A percentile compares a stretch with the other conserved stretches of the same genome.
phyloP scores from a whole-genome alignment of 1,284 basidiomycete genomes.

The Melampsora americana region DNA sequence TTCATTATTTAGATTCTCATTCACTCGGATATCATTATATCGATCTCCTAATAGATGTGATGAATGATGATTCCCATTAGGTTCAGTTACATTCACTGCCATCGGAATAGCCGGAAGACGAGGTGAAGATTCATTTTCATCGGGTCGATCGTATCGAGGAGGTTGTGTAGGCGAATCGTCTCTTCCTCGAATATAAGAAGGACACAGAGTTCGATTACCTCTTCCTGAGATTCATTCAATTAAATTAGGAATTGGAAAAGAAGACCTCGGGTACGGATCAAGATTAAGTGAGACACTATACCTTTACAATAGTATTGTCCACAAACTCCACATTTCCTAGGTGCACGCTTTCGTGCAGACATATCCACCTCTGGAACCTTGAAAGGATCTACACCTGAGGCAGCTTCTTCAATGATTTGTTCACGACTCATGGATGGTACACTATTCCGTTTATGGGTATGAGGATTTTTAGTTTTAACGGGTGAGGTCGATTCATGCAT shows the following conservation, averaged over 20 bases:
- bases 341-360: not conserved
- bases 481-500: not conserved
- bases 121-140: too few relatives aligned
- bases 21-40: too few relatives aligned
- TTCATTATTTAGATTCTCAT: too few relatives aligned
- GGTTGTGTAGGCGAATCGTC: not conserved
- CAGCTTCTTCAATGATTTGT: not conserved
- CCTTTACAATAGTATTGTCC: constrained; percentile 7
- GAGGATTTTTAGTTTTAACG: not conserved
- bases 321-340: constrained; percentile 8
- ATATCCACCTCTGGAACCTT: constrained; percentile 7
- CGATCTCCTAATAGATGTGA: too few relatives aligned
- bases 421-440: not conserved
- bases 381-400: not conserved
- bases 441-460: constrained; percentile 4
- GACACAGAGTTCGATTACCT: constrained; percentile 1
- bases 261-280: not conserved
- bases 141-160: too few relatives aligned
- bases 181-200: constrained; percentile 4
- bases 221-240: not conserved
- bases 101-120: too few relatives aligned
- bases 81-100: too few relatives aligned
- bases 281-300: not conserved
- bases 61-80: too few relatives aligned
- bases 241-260: too few relatives aligned